Base-by-base conservation (phyloP, 805 yeast species). In the Huiozyma sinensis region DNA sequence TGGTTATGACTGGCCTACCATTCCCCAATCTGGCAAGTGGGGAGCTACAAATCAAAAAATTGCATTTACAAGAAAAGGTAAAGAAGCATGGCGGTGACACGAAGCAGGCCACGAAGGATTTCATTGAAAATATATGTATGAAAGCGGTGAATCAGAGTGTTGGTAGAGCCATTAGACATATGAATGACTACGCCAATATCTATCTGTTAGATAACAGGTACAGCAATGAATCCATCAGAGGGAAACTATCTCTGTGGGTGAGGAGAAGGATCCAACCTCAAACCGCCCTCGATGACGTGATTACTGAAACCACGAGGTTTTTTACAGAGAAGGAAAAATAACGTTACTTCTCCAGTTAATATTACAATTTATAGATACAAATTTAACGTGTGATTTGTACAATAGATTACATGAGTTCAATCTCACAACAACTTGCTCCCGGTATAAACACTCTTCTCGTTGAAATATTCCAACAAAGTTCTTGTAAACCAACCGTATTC, bases 141-240 rank as follows among this genome's bases (percentile, higher is more conserved):
- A 76, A 88, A 42, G 83, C 95, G 0, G 87, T 89, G 0, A 89
- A 89, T 57, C 97, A 89, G 61, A 79, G 95, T 63, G 81, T 90
- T 9, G 97, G 97, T 0, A 72, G 97, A 50, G 85, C 96, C 6
- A 89, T 89, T 35, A 69, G 97, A 47, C 95, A 89, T 59, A 73
- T 72, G 28, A 71, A 73, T 36, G 97, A 90, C 61, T 88, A 83
- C 57, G 81, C 97, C 0, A 72, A 76, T 11, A 81, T 90, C 6
- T 77, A 75, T 51, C 66, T 89, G 35, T 53, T 88, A 11, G 97
- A 90, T 58, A 61, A 60, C 31, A 67, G 97, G 43, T 90, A 74
- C 50, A 54, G 53, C 2, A 57, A 58, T 3, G 51, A 54, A 1
- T 60, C 67, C 29, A 77, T 85, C 12, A 76, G 73, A 49, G 44